These are phyloP conservation scores for Aspergillus sclerotioniger DNA, from an alignment of 495 filamentous ascomycete species.

Conservation along the genomic window DNA sequence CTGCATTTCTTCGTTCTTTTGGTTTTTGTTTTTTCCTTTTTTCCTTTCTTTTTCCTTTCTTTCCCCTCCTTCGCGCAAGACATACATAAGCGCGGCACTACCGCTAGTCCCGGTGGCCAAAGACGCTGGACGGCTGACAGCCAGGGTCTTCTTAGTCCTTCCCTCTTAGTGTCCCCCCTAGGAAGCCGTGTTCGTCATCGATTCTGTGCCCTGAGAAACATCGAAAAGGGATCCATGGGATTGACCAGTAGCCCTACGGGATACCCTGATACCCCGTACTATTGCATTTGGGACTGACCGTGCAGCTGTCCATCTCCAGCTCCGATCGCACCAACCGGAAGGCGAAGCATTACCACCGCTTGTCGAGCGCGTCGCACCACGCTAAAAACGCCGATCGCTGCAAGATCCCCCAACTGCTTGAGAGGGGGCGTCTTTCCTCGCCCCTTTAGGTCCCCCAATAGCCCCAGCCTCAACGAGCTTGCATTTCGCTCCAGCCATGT, in stretches of 20 bases:
- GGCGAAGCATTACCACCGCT: background rate
- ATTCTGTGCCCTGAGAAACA: background rate
- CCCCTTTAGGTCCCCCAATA: background rate
- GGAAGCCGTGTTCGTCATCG: background rate
- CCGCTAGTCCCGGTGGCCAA: background rate
- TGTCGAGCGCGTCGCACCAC: background rate
- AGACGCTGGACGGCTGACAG: background rate
- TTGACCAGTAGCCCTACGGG: constrained; percentile 1
- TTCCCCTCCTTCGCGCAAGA: background rate
- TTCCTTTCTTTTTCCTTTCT: background rate
- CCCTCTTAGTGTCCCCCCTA: background rate
- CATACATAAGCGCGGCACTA: constrained; percentile 1
- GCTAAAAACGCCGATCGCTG: constrained; percentile 2
- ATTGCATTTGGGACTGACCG: background rate
- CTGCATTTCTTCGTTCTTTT: background rate
- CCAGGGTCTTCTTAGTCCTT: background rate
- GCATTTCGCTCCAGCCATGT: background rate
- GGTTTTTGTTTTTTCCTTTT: background rate
- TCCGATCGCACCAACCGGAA: background rate
- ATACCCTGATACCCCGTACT: background rate
- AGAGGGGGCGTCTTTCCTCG: background rate
- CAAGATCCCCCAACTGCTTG: background rate
- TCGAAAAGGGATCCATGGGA: background rate
- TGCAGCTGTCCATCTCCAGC: background rate
- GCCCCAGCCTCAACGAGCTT: background rate